phyloP scores from a whole-genome alignment of 768 basidiomycete species.

The Trametes gibbosa region DNA sequence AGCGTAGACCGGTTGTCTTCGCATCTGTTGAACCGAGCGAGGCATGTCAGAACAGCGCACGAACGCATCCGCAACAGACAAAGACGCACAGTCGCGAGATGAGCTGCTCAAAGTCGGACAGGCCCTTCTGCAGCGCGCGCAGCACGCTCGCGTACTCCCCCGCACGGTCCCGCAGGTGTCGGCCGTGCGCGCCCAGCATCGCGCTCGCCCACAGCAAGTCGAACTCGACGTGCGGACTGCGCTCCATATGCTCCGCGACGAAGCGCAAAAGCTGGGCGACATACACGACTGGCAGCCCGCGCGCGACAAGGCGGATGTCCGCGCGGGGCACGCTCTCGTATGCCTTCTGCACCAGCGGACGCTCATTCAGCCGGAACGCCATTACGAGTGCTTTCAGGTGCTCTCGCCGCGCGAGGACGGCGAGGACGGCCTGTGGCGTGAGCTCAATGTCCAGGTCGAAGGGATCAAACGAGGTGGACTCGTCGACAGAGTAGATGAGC shows the following conservation, averaged over 20 bases:
- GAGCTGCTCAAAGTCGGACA: slow-evolving; percentile 74
- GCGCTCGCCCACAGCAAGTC: slow-evolving; percentile 87
- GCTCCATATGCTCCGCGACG: slow-evolving; percentile 79
- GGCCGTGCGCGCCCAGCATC: slow-evolving; percentile 80
- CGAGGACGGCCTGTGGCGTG: slow-evolving; percentile 84
- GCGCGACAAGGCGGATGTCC: slow-evolving; percentile 74
- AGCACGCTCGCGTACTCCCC: slow-evolving; percentile 79
- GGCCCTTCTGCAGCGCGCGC: slow-evolving; percentile 73
- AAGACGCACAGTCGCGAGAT: slow-evolving; percentile 75
- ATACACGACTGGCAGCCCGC: slow-evolving; percentile 82
- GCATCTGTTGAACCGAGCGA: slow-evolving; percentile 50
- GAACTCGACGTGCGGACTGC: slow-evolving; percentile 90
- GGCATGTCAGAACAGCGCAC: not conserved
- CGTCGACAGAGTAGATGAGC: slow-evolving; percentile 92
- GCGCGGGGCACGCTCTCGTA: slow-evolving; percentile 80
- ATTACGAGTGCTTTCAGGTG: slow-evolving; percentile 92
- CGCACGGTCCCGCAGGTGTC: slow-evolving; percentile 68
- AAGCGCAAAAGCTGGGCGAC: slow-evolving; percentile 74
- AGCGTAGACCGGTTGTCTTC: slow-evolving; percentile 84
- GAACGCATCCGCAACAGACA: not conserved
- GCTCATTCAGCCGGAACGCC: slow-evolving; percentile 90
- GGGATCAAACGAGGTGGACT: slow-evolving; percentile 85
- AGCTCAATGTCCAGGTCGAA: slow-evolving; percentile 96
- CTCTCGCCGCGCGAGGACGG: slow-evolving; percentile 64
- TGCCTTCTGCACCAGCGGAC: slow-evolving; percentile 70